A percentile compares a stretch with the other conserved stretches of the same genome.
Evolutionary conservation across 2,329 filamentous ascomycete genomes (phyloP).

Genomic region (Penicillium sp.): DNA sequence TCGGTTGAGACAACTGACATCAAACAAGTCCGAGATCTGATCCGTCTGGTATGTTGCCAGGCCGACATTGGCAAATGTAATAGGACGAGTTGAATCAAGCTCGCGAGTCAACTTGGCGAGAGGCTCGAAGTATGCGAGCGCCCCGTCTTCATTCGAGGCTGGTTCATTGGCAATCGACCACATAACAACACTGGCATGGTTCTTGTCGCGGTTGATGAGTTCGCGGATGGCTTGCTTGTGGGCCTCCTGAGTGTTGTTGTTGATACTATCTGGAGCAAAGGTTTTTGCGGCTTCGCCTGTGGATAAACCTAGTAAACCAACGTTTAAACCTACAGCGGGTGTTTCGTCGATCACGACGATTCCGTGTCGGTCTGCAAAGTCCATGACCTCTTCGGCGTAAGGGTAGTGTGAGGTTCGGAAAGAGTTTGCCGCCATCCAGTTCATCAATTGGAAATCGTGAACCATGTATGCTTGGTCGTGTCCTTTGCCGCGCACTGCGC

Average conservation of each 20-base stretch:
- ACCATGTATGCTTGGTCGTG: conserved; percentile 33
- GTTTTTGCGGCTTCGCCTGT: neutral
- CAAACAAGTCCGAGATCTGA: conserved; percentile 26
- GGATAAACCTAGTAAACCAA: conserved; percentile 10
- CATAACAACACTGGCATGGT: conserved; percentile 28
- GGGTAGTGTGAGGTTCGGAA: conserved; percentile 34
- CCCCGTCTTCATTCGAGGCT: conserved; percentile 18
- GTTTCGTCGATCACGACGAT: conserved; percentile 32
- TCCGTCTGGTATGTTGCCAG: conserved; percentile 7
- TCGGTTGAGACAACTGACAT: conserved; percentile 29
- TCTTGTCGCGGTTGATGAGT: conserved; percentile 28
- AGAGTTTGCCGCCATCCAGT: conserved; percentile 34
- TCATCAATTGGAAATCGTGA: conserved; percentile 31
- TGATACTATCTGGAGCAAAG: neutral
- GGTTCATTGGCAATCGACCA: conserved; percentile 29
- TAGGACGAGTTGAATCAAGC: conserved; percentile 26
- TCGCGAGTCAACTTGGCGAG: conserved; percentile 20
- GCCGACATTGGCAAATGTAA: conserved; percentile 25
- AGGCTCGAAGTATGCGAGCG: conserved; percentile 27
- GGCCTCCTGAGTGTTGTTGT: conserved; percentile 7
- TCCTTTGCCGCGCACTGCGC: conserved; percentile 28
- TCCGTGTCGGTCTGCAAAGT: conserved; percentile 30
- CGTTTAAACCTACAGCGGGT: conserved; percentile 27
- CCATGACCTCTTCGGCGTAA: conserved; percentile 30
- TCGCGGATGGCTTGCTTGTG: conserved; percentile 25